phyloP scores from a whole-genome alignment of 2,329 filamentous ascomycete genomes.

The Trichocomaceae sp. region DNA sequence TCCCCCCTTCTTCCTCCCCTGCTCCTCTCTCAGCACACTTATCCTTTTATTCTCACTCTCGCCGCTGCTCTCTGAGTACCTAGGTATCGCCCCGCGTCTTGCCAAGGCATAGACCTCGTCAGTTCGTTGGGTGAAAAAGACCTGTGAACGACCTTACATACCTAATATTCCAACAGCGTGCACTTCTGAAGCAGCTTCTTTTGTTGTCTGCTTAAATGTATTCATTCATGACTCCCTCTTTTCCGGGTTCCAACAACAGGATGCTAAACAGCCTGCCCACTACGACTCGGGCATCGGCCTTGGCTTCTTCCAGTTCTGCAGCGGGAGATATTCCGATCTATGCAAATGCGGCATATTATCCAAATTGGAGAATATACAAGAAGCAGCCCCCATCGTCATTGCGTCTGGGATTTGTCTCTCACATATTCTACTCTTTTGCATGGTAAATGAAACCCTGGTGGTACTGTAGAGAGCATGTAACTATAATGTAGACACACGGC shows the following conservation, averaged over 20 bases:
- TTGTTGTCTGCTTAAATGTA: constrained; percentile 11
- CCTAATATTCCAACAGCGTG: neutral
- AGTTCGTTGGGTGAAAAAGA: too few relatives aligned
- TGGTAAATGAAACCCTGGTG: constrained; percentile 32
- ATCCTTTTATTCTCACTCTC: too few relatives aligned
- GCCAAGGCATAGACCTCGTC: too few relatives aligned
- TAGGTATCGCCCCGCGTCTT: neutral
- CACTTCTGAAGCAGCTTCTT: neutral
- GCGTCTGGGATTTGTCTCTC: constrained; percentile 69
- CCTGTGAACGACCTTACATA: too few relatives aligned
- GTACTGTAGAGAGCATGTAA: neutral
- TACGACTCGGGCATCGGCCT: constrained; percentile 16
- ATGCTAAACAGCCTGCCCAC: constrained; percentile 5
- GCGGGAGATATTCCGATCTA: constrained; percentile 35
- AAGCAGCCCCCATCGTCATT: constrained; percentile 66
- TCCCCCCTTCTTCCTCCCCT: neutral
- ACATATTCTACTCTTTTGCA: constrained; percentile 78
- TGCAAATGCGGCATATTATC: constrained; percentile 74
- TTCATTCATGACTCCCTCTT: constrained; percentile 13
- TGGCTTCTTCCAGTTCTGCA: constrained; percentile 11
- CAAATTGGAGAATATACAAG: constrained; percentile 68
- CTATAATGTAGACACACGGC: neutral
- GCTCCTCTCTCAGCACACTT: too few relatives aligned
- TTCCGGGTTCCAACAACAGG: constrained; percentile 13
- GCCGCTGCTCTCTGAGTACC: neutral